Evolutionary conservation across 345 rosid species (phyloP), one percentile per base, ranked within the genome.

Genomic region (Bruguiera gymnorhiza): DNA sequence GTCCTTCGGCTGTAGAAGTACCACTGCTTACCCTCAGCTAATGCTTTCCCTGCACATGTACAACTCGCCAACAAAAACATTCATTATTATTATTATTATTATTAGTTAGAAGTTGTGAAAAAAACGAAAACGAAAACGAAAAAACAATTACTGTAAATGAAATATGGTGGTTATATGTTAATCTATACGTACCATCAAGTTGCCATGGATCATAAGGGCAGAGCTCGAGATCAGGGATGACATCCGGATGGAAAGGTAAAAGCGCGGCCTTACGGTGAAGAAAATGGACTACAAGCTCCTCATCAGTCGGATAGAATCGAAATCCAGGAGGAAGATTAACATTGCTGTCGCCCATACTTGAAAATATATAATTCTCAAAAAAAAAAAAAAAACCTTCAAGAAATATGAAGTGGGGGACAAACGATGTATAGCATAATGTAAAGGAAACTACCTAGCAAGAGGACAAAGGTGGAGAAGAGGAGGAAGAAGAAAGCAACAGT

Each of bases 121-220:
- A 39, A 11, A 10, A 10, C 3, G 13, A 10, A 39, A 9, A 13
- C 5, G 18, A 3, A 34, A 8, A 13, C 5, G 18, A 3, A 36
- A 8, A 36, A 43, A 3, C 16, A 15, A 43, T 43, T 3, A 43
- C 4, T 15, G 50, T 2, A 43, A 43, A 43, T 11, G 15, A 43
- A 43, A 43, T 43, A 10, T 11, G 5, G n/a, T n/a, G 8, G 3
- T 8, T 46, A 18, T 30, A 21, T 7, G 15, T 13, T 6, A 48
- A 13, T 6, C 16, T 1, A 32, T 5, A 43, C 0, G 30, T 81
- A 89, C 98, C 98, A 60, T 91, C 80, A 20, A 94, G 97, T 63
- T 95, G 91, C 99, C 99, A 95, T 15, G 99, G 99, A 82, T 95
- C 93, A 52, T 87, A 89, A 16, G 88, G 89, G 74, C 81, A 86